phyloP scores from a whole-genome alignment of 2,329 filamentous ascomycete species.

The Aspergillus fumigatiaffinis region DNA sequence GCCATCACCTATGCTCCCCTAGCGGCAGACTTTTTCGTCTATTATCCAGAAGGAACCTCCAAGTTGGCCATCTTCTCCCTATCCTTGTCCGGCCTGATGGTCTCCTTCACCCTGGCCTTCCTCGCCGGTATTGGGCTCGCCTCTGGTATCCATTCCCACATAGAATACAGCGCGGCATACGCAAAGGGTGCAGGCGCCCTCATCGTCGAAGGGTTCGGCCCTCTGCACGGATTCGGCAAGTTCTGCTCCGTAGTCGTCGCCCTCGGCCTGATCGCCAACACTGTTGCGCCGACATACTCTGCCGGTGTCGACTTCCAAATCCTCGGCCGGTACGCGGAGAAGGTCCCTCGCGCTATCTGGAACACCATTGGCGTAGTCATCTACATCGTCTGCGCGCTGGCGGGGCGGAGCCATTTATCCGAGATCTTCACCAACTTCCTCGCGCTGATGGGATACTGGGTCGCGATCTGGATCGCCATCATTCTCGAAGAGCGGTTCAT shows the following conservation, averaged over 20 bases:
- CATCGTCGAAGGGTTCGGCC: conserved; percentile 58
- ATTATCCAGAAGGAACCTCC: conserved; percentile 55
- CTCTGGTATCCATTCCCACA: conserved; percentile 51
- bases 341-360: conserved; percentile 62
- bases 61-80: conserved; percentile 53
- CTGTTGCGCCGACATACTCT: conserved; percentile 62
- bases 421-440: conserved; percentile 67
- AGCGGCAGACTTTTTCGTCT: conserved; percentile 66
- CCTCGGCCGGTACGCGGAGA: conserved; percentile 55
- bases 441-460: conserved; percentile 68
- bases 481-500: conserved; percentile 57
- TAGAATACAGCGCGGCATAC: conserved; percentile 57
- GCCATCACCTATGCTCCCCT: conserved; percentile 61
- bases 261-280: conserved; percentile 62
- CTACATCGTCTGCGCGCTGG: conserved; percentile 62
- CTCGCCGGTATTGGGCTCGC: conserved; percentile 60
- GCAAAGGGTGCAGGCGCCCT: conserved; percentile 58
- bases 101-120: conserved; percentile 59
- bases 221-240: conserved; percentile 60
- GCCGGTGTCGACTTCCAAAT: conserved; percentile 66
- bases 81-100: conserved; percentile 53
- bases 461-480: conserved; percentile 62
- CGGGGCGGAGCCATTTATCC: conserved; percentile 57
- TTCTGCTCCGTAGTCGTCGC: conserved; percentile 64
- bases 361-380: conserved; percentile 60